These are phyloP conservation scores for Ophiosphaerella narmari DNA, from an alignment of 2,329 filamentous ascomycete genomes.

Conservation along the genomic window DNA sequence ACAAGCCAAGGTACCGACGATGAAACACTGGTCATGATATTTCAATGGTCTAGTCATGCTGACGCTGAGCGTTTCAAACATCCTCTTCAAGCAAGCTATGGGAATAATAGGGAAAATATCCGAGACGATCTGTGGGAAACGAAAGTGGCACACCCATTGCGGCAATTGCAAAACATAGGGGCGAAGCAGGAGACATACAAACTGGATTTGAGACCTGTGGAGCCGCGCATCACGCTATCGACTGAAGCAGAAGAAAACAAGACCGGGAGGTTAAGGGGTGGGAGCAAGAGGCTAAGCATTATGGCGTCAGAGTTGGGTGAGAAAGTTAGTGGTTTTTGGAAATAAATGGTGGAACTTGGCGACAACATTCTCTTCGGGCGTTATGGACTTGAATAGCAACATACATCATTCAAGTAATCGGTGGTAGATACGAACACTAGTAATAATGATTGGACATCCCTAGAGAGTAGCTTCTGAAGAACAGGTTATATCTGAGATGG, in stretches of 20 bases:
- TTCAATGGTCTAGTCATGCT: slow-evolving; percentile 34
- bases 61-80: slow-evolving; percentile 37
- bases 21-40: slow-evolving; percentile 37
- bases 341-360: neutral
- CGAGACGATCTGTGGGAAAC: slow-evolving; percentile 30
- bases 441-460: no score
- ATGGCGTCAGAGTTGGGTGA: slow-evolving; percentile 31
- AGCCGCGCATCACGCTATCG: slow-evolving; percentile 18
- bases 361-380: neutral
- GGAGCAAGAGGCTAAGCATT: slow-evolving; percentile 28
- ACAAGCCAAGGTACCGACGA: slow-evolving; percentile 11
- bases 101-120: slow-evolving; percentile 27
- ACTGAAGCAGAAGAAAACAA: slow-evolving; percentile 4
- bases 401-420: no score
- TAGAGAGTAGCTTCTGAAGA: no score
- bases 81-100: slow-evolving; percentile 31
- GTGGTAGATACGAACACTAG: no score
- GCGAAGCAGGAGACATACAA: slow-evolving; percentile 27
- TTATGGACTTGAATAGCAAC: no score
- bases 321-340: slow-evolving; percentile 33
- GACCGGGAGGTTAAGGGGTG: slow-evolving; percentile 22
- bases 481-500: no score
- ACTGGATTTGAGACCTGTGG: slow-evolving; percentile 33
- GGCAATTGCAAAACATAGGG: slow-evolving; percentile 28
- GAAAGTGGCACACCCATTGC: slow-evolving; percentile 31